Conservation (phyloP, 78 protist genomes). For the Monosiga brevicollis region DNA sequence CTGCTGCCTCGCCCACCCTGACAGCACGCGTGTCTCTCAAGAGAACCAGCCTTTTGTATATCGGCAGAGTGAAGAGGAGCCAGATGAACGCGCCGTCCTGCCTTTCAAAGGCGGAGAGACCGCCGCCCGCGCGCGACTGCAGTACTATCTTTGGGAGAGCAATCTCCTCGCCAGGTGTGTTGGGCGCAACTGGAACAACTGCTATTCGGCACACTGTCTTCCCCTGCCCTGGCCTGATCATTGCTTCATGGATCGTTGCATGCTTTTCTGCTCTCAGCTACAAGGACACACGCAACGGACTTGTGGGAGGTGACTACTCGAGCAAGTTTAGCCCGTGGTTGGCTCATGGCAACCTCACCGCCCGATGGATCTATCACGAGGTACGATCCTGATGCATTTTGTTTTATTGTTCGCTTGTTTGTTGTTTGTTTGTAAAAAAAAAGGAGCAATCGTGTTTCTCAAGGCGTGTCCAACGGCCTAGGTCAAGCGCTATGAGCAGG, state of each 20-base stretch:
- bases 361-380: conserved; percentile 15
- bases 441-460: no score
- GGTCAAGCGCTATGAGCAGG: conserved; percentile 21
- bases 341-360: conserved; percentile 52
- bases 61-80: not conserved
- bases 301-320: conserved; percentile 40
- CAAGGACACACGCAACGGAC: conserved; percentile 50
- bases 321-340: conserved; percentile 48
- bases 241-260: no score
- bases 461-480: no score
- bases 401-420: no score
- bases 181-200: no score
- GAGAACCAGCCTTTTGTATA: no score
- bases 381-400: no score
- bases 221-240: no score
- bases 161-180: not conserved
- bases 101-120: conserved; percentile 33
- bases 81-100: not conserved
- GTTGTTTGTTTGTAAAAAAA: no score
- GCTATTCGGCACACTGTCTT: no score
- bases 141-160: conserved; percentile 21
- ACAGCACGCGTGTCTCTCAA: no score
- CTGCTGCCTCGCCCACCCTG: not conserved
- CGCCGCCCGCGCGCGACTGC: conserved; percentile 12
- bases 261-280: no score